Percentiles rank a stretch among this genome's conserved stretches.
phyloP scores from a whole-genome alignment of 495 filamentous ascomycete genomes.

The Trichocladium uniseriatum region DNA sequence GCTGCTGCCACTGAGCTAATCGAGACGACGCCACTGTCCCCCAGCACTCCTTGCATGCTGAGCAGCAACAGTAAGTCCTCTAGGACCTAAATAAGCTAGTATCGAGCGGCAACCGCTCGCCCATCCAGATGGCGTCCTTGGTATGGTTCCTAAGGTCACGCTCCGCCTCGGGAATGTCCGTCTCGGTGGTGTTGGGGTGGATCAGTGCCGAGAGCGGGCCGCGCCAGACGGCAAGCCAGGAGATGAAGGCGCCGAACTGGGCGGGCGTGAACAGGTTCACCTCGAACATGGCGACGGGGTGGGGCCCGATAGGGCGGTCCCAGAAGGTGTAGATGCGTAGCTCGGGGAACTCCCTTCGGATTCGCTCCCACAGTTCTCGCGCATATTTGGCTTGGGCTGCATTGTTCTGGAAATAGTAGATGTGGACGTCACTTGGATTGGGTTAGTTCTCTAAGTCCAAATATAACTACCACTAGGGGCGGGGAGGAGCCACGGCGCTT shows the following conservation, averaged over 20 bases:
- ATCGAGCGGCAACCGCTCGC: conserved; percentile 62
- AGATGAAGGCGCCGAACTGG: conserved; percentile 80
- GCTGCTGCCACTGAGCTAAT: too few relatives aligned
- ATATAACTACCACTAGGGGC: too few relatives aligned
- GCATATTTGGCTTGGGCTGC: conserved; percentile 50
- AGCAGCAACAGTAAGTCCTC: too few relatives aligned
- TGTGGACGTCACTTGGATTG: conserved; percentile 56
- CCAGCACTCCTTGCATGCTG: too few relatives aligned
- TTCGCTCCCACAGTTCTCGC: conserved; percentile 62
- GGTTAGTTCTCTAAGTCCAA: neutral
- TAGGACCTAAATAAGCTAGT: conserved; percentile 45
- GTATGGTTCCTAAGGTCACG: conserved; percentile 58
- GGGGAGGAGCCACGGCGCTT: neutral
- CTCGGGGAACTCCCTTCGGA: conserved; percentile 80
- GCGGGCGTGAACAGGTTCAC: conserved; percentile 78
- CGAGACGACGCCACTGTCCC: too few relatives aligned
- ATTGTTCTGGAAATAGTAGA: conserved; percentile 67
- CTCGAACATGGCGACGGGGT: conserved; percentile 83
- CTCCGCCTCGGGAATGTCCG: conserved; percentile 18
- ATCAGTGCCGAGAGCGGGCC: conserved; percentile 72
- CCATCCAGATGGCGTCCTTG: conserved; percentile 78
- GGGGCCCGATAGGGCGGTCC: conserved; percentile 71
- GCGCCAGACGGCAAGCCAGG: conserved; percentile 76
- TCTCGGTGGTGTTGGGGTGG: conserved; percentile 65
- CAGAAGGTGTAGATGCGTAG: conserved; percentile 72